Evolutionary conservation across 257 asterid genomes (phyloP).

Genomic region (Plantago ovata): DNA sequence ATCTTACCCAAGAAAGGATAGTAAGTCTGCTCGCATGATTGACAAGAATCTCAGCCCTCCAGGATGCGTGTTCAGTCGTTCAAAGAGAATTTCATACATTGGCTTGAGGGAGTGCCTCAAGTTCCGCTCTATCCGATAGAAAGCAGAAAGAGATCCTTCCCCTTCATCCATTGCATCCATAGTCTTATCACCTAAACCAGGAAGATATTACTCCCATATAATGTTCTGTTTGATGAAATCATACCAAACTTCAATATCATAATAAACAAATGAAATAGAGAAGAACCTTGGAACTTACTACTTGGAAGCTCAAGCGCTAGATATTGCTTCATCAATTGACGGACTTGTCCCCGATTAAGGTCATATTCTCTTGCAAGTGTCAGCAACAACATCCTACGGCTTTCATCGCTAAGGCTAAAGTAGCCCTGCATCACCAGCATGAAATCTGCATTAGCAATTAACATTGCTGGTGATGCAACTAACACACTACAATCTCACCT

Average conservation of each 20-base stretch:
- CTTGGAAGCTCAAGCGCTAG: constrained; percentile 76
- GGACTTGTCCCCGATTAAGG: constrained; percentile 71
- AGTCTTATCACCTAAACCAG: constrained; percentile 42
- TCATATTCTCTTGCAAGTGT: constrained; percentile 76
- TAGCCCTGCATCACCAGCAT: constrained; percentile 60
- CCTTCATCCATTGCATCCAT: constrained; percentile 49
- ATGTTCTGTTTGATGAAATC: background rate
- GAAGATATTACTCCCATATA: constrained; percentile 8
- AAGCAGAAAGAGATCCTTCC: constrained; percentile 74
- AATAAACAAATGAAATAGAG: constrained; percentile 17
- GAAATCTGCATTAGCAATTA: constrained; percentile 10
- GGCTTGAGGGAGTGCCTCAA: constrained; percentile 88
- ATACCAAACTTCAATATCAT: background rate
- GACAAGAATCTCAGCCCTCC: constrained; percentile 90
- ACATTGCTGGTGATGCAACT: constrained; percentile 7
- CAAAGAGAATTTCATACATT: constrained; percentile 80
- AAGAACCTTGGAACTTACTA: constrained; percentile 40
- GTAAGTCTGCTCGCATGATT: constrained; percentile 71
- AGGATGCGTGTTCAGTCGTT: constrained; percentile 85
- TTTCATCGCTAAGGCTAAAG: constrained; percentile 53
- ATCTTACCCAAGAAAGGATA: constrained; percentile 79
- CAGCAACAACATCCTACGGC: constrained; percentile 50
- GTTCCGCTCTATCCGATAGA: constrained; percentile 77
- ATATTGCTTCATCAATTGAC: constrained; percentile 81
- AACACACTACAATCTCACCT: constrained; percentile 37